Percentiles rank a stretch among this genome's conserved stretches.
Evolutionary conservation across 2,329 filamentous ascomycete species (phyloP).

Genomic region (Leptographium procerum): DNA sequence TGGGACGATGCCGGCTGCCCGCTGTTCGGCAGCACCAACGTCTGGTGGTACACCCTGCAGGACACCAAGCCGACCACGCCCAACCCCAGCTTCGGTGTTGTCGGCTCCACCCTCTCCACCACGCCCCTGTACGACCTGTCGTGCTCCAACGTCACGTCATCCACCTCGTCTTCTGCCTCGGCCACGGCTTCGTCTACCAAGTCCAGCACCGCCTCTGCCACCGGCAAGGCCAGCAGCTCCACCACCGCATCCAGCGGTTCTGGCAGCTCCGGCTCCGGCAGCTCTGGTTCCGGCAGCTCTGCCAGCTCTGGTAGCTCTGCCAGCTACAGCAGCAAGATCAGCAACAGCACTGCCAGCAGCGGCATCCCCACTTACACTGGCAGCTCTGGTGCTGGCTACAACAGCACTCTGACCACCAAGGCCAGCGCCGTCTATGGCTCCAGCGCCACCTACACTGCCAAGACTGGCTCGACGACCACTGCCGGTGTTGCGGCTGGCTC

Average conservation of each 20-base stretch:
- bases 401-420: background rate
- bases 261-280: background rate
- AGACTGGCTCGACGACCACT: constrained; percentile 14
- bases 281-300: background rate
- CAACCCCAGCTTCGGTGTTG: constrained; percentile 59
- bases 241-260: background rate
- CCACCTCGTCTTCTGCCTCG: constrained; percentile 1
- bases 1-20: constrained; percentile 71
- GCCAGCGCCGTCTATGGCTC: background rate
- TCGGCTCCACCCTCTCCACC: constrained; percentile 40
- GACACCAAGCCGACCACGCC: constrained; percentile 50
- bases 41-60: constrained; percentile 70
- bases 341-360: background rate
- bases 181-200: background rate
- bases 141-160: constrained; percentile 31
- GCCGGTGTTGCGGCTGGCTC: constrained; percentile 17
- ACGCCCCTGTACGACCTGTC: constrained; percentile 53
- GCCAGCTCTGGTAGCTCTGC: background rate
- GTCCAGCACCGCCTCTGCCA: background rate
- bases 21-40: constrained; percentile 50
- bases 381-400: background rate
- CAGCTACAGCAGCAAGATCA: background rate
- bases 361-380: background rate
- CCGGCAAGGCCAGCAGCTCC: background rate
- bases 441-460: constrained; percentile 1